phyloP scores from a whole-genome alignment of 768 basidiomycete species.

The Boletales sp. region DNA sequence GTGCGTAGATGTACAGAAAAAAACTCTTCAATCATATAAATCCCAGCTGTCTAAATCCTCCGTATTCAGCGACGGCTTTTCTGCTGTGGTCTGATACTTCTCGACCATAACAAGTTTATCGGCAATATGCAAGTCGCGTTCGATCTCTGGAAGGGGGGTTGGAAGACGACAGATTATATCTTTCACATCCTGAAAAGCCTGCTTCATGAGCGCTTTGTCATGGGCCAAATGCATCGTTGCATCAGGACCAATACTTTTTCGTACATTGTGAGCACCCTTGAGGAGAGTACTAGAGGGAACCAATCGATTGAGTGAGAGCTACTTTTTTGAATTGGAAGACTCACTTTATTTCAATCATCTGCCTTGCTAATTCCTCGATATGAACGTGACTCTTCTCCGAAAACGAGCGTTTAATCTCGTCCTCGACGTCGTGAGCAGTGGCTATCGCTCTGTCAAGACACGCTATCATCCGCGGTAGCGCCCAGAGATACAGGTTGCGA shows the following conservation, averaged over 20 bases:
- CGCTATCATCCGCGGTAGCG: constrained; percentile 39
- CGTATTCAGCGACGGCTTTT: constrained; percentile 22
- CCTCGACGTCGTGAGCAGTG: constrained; percentile 28
- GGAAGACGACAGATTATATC: constrained; percentile 27
- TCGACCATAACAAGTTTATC: constrained; percentile 33
- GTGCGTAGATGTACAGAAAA: too few species aligned
- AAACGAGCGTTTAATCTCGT: constrained; percentile 28
- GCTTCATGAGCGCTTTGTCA: constrained; percentile 21
- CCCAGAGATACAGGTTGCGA: constrained; percentile 33
- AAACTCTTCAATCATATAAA: too few species aligned
- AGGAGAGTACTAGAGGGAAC: constrained; percentile 19
- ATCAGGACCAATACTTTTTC: constrained; percentile 30
- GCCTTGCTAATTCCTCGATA: constrained; percentile 32
- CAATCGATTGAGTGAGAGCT: neutral
- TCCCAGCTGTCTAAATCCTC: constrained; percentile 17
- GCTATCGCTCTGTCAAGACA: constrained; percentile 36
- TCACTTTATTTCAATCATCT: constrained; percentile 33
- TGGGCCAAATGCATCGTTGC: constrained; percentile 26
- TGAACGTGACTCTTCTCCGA: constrained; percentile 29
- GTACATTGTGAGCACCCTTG: constrained; percentile 25
- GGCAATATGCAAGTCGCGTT: constrained; percentile 27
- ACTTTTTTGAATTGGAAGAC: constrained; percentile 1
- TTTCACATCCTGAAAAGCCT: constrained; percentile 24
- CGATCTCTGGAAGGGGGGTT: constrained; percentile 13
- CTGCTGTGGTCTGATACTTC: constrained; percentile 1